phyloP scores from a whole-genome alignment of 192 early-diverging fungal genomes.

The Paraglomus brasilianum region DNA sequence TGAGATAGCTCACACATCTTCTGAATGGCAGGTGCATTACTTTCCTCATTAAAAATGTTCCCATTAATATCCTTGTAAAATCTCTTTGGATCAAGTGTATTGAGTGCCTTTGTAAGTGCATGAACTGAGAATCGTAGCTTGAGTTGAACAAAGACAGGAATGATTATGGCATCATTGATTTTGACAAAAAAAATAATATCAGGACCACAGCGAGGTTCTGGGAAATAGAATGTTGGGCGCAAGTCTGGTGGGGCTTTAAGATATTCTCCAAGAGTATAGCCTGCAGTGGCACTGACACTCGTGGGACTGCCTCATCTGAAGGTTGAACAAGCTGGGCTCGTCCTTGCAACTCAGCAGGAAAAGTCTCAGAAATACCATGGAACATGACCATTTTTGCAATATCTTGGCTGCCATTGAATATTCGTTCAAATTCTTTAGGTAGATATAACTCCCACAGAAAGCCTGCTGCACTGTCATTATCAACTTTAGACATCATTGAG shows the following conservation, averaged over 20 bases:
- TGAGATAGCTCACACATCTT: not conserved
- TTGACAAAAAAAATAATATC: slow-evolving; percentile 22
- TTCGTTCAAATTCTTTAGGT: slow-evolving; percentile 14
- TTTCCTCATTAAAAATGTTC: not conserved
- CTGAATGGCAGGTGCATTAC: not conserved
- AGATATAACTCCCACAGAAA: slow-evolving; percentile 12
- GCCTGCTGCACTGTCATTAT: not conserved
- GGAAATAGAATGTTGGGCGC: slow-evolving; percentile 3
- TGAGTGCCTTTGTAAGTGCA: not conserved
- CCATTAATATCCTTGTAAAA: not conserved
- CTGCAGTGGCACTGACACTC: not conserved
- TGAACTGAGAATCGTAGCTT: slow-evolving; percentile 8
- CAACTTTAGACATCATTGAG: not conserved
- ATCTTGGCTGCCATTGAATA: not conserved
- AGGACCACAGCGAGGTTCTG: slow-evolving; percentile 9
- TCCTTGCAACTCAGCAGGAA: not conserved
- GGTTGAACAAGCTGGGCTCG: slow-evolving; percentile 7
- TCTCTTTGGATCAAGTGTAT: not conserved
- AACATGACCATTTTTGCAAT: slow-evolving; percentile 3
- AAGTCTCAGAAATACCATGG: not conserved
- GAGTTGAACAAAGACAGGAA: slow-evolving; percentile 21
- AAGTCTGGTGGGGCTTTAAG: not conserved
- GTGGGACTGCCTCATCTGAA: not conserved
- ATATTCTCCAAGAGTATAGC: not conserved
- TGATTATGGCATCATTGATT: not conserved